These are phyloP conservation scores for Acacia acuminata DNA, from an alignment of 306 rosid genomes.

Conservation along the genomic window DNA sequence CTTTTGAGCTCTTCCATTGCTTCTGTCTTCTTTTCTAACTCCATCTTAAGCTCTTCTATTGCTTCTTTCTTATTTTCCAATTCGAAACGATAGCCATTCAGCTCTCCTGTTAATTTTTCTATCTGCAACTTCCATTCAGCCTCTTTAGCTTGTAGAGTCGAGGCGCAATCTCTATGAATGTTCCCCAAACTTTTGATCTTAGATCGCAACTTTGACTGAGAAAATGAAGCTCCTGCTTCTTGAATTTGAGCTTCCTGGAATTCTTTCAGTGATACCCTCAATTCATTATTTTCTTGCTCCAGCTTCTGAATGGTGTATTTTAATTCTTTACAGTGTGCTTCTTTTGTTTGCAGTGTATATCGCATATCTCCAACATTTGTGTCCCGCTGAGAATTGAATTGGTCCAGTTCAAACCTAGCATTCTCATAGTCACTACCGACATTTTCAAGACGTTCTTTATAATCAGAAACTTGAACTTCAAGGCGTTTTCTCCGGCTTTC, in stretches of 20 bases:
- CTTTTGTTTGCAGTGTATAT: conserved; percentile 48
- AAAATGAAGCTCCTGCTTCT: conserved; percentile 62
- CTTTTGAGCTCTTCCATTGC: conserved; percentile 1
- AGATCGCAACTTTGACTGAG: conserved; percentile 63
- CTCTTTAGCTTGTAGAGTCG: conserved; percentile 60
- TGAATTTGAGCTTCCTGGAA: conserved; percentile 81
- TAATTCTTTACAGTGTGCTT: conserved; percentile 47
- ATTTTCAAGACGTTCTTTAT: conserved; percentile 34
- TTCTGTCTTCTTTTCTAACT: background rate
- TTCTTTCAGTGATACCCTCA: conserved; percentile 53
- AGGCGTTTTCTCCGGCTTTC: conserved; percentile 55
- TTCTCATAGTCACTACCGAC: conserved; percentile 38
- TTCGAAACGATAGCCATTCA: background rate
- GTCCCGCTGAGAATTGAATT: conserved; percentile 46
- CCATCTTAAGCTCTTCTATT: background rate
- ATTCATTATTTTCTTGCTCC: conserved; percentile 56
- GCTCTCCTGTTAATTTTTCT: background rate
- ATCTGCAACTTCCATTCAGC: conserved; percentile 51
- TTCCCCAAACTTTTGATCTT: conserved; percentile 60
- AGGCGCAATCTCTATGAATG: conserved; percentile 51
- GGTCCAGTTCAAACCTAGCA: conserved; percentile 38
- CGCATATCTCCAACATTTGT: conserved; percentile 53
- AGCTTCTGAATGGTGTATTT: conserved; percentile 46
- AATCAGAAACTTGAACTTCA: conserved; percentile 56
- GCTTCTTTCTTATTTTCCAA: background rate